These are phyloP conservation scores for Lachnellula willkommii DNA, from an alignment of 2,329 filamentous ascomycete genomes.

Conservation along the genomic window DNA sequence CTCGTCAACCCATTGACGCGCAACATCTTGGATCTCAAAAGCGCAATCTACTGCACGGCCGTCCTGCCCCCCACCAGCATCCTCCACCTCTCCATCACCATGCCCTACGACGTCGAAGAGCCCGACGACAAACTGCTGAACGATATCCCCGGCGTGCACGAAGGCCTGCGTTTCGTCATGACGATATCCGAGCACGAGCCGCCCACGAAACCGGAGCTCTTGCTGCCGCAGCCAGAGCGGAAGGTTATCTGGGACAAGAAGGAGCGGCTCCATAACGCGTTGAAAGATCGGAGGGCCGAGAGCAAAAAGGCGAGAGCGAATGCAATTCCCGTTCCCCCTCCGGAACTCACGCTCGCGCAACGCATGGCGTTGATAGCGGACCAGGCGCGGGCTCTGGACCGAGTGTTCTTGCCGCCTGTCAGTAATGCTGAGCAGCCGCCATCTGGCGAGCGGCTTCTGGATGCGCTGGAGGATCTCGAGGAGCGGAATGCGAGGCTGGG, in stretches of 20 bases:
- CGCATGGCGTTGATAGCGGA: neutral
- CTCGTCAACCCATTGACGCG: neutral
- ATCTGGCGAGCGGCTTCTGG: neutral
- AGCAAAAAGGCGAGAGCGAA: neutral
- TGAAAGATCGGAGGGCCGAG: neutral
- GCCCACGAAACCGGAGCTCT: neutral
- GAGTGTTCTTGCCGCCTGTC: neutral
- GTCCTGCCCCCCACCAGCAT: neutral
- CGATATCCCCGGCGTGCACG: neutral
- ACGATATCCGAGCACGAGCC: neutral
- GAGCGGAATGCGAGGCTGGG: neutral
- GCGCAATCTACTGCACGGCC: constrained; percentile 1
- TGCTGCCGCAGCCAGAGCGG: neutral
- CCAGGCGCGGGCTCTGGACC: neutral
- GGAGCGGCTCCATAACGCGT: neutral
- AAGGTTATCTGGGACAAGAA: neutral
- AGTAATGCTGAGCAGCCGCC: neutral
- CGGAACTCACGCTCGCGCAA: neutral
- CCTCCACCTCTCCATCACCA: neutral
- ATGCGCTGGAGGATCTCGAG: neutral
- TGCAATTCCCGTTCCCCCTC: neutral
- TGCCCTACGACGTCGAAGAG: neutral
- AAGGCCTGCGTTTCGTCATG: neutral
- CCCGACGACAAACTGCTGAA: neutral
- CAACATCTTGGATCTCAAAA: constrained; percentile 1